A percentile compares a stretch with the other conserved stretches of the same genome.
Evolutionary conservation across 2,329 filamentous ascomycete genomes (phyloP).

Genomic region (Bimuria novae-zelandiae): DNA sequence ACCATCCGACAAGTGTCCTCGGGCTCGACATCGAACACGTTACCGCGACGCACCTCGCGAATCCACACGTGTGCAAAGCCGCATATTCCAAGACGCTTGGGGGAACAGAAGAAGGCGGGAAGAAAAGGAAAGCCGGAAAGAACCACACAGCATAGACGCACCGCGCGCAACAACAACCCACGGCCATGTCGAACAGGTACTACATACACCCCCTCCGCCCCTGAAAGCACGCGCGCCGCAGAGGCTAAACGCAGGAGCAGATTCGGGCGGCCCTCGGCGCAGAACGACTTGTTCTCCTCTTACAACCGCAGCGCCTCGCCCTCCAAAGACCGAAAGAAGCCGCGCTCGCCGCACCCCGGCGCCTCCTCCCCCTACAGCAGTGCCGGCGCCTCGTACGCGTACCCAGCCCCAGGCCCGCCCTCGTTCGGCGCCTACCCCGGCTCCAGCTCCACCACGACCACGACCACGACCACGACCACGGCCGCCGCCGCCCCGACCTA

Average conservation of each 20-base stretch:
- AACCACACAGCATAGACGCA: background rate
- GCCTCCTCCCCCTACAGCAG: conserved; percentile 23
- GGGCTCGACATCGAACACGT: conserved; percentile 3
- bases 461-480: background rate
- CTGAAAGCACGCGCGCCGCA: too few species aligned
- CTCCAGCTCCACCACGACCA: conserved; percentile 6
- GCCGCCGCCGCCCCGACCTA: conserved; percentile 23
- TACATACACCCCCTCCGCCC: background rate
- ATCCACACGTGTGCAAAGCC: conserved; percentile 5
- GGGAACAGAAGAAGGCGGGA: too few species aligned
- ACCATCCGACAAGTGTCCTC: conserved; percentile 24
- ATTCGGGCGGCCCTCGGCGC: conserved; percentile 34
- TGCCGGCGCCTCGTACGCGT: conserved; percentile 10
- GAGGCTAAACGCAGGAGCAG: too few species aligned
- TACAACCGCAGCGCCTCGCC: conserved; percentile 46
- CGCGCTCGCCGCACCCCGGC: conserved; percentile 24
- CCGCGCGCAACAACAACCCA: conserved; percentile 4
- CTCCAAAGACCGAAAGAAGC: conserved; percentile 40
- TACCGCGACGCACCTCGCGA: background rate
- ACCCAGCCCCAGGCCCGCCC: too few species aligned
- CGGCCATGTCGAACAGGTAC: conserved; percentile 32
- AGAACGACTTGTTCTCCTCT: conserved; percentile 47
- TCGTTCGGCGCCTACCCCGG: conserved; percentile 45
- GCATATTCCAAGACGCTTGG: background rate
- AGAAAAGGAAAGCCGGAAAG: too few species aligned